Conservation (phyloP, 2,329 filamentous ascomycete species). For the Penicillium capsulatum region DNA sequence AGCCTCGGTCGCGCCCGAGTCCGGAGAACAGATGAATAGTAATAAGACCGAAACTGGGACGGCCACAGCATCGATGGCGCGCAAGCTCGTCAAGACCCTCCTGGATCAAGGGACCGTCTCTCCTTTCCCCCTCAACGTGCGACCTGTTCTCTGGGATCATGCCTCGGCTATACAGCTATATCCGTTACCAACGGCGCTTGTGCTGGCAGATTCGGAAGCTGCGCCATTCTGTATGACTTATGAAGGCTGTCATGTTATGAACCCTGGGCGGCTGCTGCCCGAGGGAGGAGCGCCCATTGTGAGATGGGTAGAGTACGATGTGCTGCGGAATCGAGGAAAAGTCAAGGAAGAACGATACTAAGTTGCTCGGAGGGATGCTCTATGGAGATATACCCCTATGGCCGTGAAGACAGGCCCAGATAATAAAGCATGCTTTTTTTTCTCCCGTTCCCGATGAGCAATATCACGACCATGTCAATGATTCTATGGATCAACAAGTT, state of each 20-base stretch:
- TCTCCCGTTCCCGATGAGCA: no score
- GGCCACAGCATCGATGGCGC: conserved; percentile 49
- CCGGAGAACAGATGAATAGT: conserved; percentile 16
- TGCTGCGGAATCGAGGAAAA: conserved; percentile 57
- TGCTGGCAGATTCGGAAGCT: conserved; percentile 76
- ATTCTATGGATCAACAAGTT: no score
- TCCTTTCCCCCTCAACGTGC: conserved; percentile 73
- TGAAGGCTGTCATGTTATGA: conserved; percentile 93
- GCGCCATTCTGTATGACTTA: conserved; percentile 85
- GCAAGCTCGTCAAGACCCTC: conserved; percentile 82
- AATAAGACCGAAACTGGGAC: conserved; percentile 20
- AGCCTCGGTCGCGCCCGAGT: conserved; percentile 32
- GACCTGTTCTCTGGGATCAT: conserved; percentile 89
- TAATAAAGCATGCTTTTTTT: no score
- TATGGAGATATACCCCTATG: no score
- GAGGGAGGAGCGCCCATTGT: conserved; percentile 64
- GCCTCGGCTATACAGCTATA: conserved; percentile 73
- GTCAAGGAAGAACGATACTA: conserved; percentile 62
- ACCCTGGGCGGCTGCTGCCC: conserved; percentile 74
- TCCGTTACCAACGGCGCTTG: conserved; percentile 77
- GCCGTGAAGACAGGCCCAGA: no score
- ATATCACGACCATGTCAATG: no score
- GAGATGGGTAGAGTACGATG: conserved; percentile 84
- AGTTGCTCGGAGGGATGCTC: conserved; percentile 4
- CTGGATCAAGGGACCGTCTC: conserved; percentile 86